Base-by-base conservation (phyloP, 768 basidiomycete genomes). In the Amyloporia xantha region DNA sequence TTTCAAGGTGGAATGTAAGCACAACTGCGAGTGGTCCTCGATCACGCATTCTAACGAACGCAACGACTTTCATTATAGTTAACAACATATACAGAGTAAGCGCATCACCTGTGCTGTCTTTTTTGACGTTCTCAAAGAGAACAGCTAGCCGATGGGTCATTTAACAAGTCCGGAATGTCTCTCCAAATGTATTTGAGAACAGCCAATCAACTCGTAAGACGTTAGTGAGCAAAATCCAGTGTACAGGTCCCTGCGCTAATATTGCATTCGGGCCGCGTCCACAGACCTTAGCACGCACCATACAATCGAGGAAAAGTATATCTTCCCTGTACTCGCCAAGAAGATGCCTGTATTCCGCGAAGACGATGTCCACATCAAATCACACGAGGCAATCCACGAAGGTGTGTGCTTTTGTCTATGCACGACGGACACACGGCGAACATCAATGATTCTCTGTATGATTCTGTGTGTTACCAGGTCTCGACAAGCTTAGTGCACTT, bases 281-380 rank as follows among this genome's bases (percentile, higher is more conserved):
- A 6, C 58, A 81, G 79, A 77, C 48, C 61, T 82, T 38, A 76
- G 71, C 1, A 64, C 69, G 54, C 79, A 82, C 54, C 80, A 81
- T 56, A 75, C 71, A 10, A 75, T 77, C 50, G 78, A 79, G 54
- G 78, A 80, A 58, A 61, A 64, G 12, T 64, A 71, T 50, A 59
- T 81, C 23, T 82, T 81, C 59, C 78, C 78, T 1, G 52, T 71
- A 4, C 66, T 82, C 12, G 77, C 69, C 1, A 68, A 69, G 53
- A 65, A 63, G 23, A 76, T 82, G 71, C 70, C 73, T 11, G 59
- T 71, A 54, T 80, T 81, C 54, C 59, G 63, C 41, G 60, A 65
- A 15, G 66, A 72, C 44, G 71, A 70, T 27, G 68, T 62, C 10
- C 78, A 80, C 54, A 55, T 77, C 23, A 66, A 68, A 48, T 75